Evolutionary conservation across 2,329 filamentous ascomycete species (phyloP).

Genomic region (Xylaria sp.): DNA sequence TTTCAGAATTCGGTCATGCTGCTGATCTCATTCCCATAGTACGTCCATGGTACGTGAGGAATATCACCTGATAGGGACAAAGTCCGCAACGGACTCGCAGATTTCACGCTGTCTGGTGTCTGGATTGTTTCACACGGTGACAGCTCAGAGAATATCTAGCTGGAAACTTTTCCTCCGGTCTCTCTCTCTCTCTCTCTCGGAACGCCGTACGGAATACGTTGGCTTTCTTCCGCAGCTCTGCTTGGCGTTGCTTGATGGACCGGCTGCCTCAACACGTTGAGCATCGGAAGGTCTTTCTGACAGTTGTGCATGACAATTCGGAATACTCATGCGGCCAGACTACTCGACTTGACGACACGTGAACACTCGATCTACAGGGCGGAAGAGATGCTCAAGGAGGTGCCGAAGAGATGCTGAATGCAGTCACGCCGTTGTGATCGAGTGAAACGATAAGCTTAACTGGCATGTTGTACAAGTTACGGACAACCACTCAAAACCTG

Average conservation of each 20-base stretch:
- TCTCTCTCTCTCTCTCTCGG: background rate
- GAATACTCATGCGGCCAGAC: background rate
- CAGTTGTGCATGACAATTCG: background rate
- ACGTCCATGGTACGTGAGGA: background rate
- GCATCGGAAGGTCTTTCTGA: too few species aligned
- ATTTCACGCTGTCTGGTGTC: background rate
- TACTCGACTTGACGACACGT: background rate
- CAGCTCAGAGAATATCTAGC: background rate
- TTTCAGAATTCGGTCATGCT: conserved; percentile 2
- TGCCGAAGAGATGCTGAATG: background rate
- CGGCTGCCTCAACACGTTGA: too few species aligned
- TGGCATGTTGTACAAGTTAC: background rate
- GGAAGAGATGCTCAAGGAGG: background rate
- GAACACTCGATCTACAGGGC: background rate
- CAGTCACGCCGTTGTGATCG: background rate
- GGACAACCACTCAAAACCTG: too few species aligned
- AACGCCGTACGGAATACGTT: background rate
- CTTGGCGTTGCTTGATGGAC: too few species aligned
- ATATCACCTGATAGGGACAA: background rate
- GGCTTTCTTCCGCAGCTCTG: too few species aligned
- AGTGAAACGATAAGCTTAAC: background rate
- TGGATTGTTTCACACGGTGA: background rate
- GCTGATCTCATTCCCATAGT: conserved; percentile 33
- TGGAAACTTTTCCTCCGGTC: background rate
- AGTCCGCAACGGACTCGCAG: background rate